Conservation (phyloP, 176 grass and related monocot genomes). For the Zoysia japonica region DNA sequence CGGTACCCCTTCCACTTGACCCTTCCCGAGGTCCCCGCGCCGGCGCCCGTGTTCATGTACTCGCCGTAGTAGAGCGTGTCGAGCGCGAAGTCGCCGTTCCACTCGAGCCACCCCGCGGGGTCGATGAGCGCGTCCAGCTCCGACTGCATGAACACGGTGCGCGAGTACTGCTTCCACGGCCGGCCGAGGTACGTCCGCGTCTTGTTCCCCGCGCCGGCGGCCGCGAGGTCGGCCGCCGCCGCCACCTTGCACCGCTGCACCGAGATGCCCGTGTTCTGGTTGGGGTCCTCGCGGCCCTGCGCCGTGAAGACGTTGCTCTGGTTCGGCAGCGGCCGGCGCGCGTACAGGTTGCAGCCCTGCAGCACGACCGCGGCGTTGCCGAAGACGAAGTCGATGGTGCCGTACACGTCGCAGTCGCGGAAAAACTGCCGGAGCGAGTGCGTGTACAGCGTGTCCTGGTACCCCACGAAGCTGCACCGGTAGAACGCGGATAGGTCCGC, state of each 20-base stretch:
- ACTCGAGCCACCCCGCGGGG: conserved; percentile 64
- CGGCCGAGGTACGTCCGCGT: conserved; percentile 62
- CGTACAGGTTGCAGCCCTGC: conserved; percentile 78
- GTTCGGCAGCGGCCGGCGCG: conserved; percentile 50
- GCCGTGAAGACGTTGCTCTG: conserved; percentile 77
- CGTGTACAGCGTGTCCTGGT: conserved; percentile 88
- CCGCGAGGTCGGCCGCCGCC: conserved; percentile 53
- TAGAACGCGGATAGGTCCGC: conserved; percentile 68
- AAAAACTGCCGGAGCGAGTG: conserved; percentile 89
- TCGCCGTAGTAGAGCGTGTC: conserved; percentile 80
- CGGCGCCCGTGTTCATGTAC: conserved; percentile 67
- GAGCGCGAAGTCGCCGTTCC: conserved; percentile 63
- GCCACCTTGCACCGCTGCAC: conserved; percentile 72
- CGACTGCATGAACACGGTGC: conserved; percentile 70
- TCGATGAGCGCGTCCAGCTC: conserved; percentile 51
- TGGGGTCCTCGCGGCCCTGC: conserved; percentile 73
- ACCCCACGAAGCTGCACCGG: conserved; percentile 75
- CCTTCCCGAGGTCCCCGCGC: conserved; percentile 38
- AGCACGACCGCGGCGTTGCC: conserved; percentile 74
- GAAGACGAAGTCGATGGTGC: conserved; percentile 82
- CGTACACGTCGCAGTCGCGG: conserved; percentile 82
- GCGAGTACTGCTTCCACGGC: conserved; percentile 76
- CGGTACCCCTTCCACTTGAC: conserved; percentile 67
- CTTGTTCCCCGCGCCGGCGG: conserved; percentile 21
- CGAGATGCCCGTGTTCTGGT: conserved; percentile 89